Base-by-base conservation (phyloP, 2,329 filamentous ascomycete species). In the Alternaria gansuensis region DNA sequence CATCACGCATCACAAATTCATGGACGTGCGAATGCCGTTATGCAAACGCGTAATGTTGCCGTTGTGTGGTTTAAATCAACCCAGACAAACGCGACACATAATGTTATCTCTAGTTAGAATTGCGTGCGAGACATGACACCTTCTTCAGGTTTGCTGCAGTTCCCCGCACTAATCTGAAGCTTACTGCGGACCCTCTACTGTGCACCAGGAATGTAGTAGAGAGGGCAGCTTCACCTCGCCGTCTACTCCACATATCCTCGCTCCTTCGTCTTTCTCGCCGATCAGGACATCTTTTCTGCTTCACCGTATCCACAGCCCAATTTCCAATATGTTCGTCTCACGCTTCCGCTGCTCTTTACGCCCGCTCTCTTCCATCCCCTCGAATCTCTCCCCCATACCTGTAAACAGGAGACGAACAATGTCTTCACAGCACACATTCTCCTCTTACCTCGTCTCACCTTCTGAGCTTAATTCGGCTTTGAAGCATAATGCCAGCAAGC, bases 371-470 rank as follows among this genome's bases (percentile, higher is more conserved):
- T 60, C 60, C 36, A 40, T 62, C 26, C 40, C 67, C 14, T 61
- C 62, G 40, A 9, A 51, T 41, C 56, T 48, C 21, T 44, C 68
- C 17, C 53, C 63, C 9, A 60, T 62, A n/a, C 49, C 51, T 41
- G n/a, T 43, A 23, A 28, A 37, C 11, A 57, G 62, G 45, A 65
- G 63, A 62, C 65, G 69, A 26, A 45, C 63, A 54, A 77, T 76
- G 72, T 62, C 60, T 5, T 73, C 71, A 5, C 67, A 71, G 45
- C 72, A 70, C 43, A 68, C 65, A 21, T 88, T 97, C 74, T 89
- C 88, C 59, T 91, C 90, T 54, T 98, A 96, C 78, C 84, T 98
- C 63, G 90, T 99, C 73, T 89, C 91, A 2, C 94, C 95, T 0
- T 85, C 87, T 62, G 90, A 97, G 79, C 88, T 98, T 57, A 80